Evolutionary conservation across 2,329 filamentous ascomycete genomes (phyloP).

Genomic region (Colletotrichum cereale): DNA sequence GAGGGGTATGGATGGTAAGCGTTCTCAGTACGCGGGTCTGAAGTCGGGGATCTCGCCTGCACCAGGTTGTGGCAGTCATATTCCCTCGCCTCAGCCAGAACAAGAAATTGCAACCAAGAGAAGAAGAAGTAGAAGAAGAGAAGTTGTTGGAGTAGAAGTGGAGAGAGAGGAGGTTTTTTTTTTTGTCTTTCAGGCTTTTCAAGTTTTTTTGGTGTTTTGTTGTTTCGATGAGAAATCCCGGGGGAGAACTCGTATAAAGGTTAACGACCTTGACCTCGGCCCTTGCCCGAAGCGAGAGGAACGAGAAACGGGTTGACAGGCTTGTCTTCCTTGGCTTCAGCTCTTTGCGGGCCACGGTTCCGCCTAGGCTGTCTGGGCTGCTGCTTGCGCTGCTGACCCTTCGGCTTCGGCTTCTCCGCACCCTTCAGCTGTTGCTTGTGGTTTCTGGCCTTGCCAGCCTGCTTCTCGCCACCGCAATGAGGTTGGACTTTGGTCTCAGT

Average conservation of each 20-base stretch:
- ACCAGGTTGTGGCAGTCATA: background rate
- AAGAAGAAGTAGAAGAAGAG: background rate
- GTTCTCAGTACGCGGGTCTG: background rate
- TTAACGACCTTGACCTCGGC: background rate
- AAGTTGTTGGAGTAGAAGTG: background rate
- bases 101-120: background rate
- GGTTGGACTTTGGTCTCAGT: background rate
- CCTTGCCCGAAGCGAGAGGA: background rate
- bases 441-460: background rate
- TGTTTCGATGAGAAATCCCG: background rate
- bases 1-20: background rate
- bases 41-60: background rate
- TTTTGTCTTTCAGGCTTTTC: constrained; percentile 2
- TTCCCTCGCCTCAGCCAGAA: background rate
- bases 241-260: background rate
- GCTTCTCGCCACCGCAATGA: background rate
- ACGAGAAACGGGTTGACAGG: background rate
- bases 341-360: background rate
- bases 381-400: background rate
- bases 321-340: background rate
- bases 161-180: background rate
- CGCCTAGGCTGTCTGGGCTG: background rate
- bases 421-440: background rate
- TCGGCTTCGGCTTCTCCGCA: background rate
- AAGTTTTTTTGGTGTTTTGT: constrained; percentile 14